Base-by-base conservation (phyloP, 2,329 filamentous ascomycete species). In the Endocalyx cinctus region DNA sequence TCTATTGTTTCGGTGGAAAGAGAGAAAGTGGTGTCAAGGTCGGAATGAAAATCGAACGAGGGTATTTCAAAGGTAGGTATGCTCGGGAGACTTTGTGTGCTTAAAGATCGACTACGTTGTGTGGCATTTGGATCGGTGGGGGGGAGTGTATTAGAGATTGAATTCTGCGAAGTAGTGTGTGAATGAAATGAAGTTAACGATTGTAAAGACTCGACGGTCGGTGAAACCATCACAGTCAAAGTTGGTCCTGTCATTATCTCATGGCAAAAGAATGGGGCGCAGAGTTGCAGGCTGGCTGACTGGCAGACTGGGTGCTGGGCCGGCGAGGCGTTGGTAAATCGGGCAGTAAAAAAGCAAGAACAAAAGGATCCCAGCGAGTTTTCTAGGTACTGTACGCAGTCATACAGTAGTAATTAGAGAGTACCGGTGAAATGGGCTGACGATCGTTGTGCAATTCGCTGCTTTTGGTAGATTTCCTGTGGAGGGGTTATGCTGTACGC, bases 41-140 rank as follows among this genome's bases (percentile, higher is more conserved):
- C 59, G 43, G 66, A 58, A 42, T 64, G 64, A 46, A 70, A 62
- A 41, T 74, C 67, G 52, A 78, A 70, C 1, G 69, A 67, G 23
- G 71, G 67, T 20, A 78, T 56, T 37, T 74, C 70, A 52, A 75
- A 74, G 37, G 58, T 52, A 11, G 67, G 57, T 15, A 66, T 50
- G 34, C 46, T 57, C 25, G 61, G 60, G 13, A 62, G 45, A 36
- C 42, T 56, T 45, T 62, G 62, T 41, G 51, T 39, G 46, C 45
- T 52, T 35, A 46, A 45, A 20, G 50, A 47, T 33, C 43, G 35
- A 33, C 39, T 25, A 31, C 38, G 44, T 17, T 37, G 36, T 29
- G 40, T 17, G n/a, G 38, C 32, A 30, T 26, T 33, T 27, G 22
- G 36, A 19, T 38, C 39, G 38, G 34, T 35, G 8, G 38, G 33